Evolutionary conservation across 2,329 filamentous ascomycete species (phyloP).

Genomic region (Fusarium udum): DNA sequence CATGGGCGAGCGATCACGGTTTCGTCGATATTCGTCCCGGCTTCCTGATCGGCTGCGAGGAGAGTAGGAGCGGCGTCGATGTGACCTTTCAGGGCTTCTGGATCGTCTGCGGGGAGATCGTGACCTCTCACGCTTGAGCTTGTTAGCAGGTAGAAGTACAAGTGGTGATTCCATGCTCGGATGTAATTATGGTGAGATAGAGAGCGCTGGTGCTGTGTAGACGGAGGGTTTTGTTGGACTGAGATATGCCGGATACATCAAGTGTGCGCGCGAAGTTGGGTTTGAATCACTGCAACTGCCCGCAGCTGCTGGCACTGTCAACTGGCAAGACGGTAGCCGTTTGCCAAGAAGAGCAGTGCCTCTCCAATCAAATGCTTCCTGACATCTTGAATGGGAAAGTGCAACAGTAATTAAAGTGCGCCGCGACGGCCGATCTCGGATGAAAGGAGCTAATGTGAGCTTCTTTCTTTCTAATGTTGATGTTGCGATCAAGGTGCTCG

Average conservation of each 20-base stretch:
- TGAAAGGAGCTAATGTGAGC: slow-evolving; percentile 32
- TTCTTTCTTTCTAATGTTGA: slow-evolving; percentile 25
- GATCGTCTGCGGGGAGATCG: slow-evolving; percentile 84
- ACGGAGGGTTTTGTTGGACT: slow-evolving; percentile 17
- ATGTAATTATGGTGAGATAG: slow-evolving; percentile 13
- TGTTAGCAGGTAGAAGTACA: slow-evolving; percentile 41
- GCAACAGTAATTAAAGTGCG: neutral
- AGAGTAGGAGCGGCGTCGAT: slow-evolving; percentile 80
- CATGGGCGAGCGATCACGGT: slow-evolving; percentile 85
- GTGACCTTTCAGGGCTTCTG: slow-evolving; percentile 77
- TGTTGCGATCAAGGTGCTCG: slow-evolving; percentile 23
- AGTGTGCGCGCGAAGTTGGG: slow-evolving; percentile 11
- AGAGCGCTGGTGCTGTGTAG: slow-evolving; percentile 4
- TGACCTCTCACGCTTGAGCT: slow-evolving; percentile 80
- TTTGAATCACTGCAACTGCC: slow-evolving; percentile 29
- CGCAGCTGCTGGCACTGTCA: slow-evolving; percentile 10
- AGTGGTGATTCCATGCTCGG: slow-evolving; percentile 29
- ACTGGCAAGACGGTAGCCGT: neutral
- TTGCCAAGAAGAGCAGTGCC: slow-evolving; percentile 1
- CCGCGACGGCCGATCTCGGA: slow-evolving; percentile 35
- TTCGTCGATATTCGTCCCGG: slow-evolving; percentile 79
- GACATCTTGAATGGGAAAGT: slow-evolving; percentile 2
- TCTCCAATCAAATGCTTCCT: neutral
- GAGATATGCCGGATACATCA: slow-evolving; percentile 11
- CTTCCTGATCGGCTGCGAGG: slow-evolving; percentile 80